Evolutionary conservation across 805 yeast genomes (phyloP).

Genomic region (Candida quercuum): DNA sequence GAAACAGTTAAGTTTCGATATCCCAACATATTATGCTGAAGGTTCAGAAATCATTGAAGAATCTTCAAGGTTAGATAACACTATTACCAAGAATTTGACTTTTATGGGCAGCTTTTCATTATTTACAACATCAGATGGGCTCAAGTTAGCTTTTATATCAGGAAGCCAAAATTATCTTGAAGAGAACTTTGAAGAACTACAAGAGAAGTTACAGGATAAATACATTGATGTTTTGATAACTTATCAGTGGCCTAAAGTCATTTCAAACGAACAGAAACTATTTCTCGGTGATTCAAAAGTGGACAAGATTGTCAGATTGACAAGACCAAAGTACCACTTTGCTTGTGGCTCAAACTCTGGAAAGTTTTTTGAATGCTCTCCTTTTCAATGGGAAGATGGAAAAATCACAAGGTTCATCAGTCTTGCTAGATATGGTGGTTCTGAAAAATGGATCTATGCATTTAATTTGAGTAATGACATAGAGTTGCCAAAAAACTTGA

Average conservation of each 20-base stretch:
- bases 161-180: slow-evolving; percentile 22
- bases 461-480: slow-evolving; percentile 38
- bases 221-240: slow-evolving; percentile 52
- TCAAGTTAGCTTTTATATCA: slow-evolving; percentile 42
- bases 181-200: slow-evolving; percentile 23
- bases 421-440: slow-evolving; percentile 51
- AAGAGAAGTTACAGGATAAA: slow-evolving; percentile 17
- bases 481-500: slow-evolving; percentile 21
- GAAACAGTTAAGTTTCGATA: slow-evolving; percentile 2
- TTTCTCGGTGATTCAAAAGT: slow-evolving; percentile 40
- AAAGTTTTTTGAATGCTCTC: slow-evolving; percentile 46
- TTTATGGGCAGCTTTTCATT: slow-evolving; percentile 28
- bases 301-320: slow-evolving; percentile 38
- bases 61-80: slow-evolving; percentile 1
- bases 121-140: slow-evolving; percentile 36
- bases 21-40: slow-evolving; percentile 19
- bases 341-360: slow-evolving; percentile 46
- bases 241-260: slow-evolving; percentile 52
- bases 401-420: slow-evolving; percentile 59
- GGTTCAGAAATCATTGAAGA: slow-evolving; percentile 13
- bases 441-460: slow-evolving; percentile 72
- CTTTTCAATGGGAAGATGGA: slow-evolving; percentile 51
- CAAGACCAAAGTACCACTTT: slow-evolving; percentile 66
- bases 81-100: slow-evolving; percentile 2
- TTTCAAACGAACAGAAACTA: slow-evolving; percentile 40